Conservation (phyloP, 345 rosid species). For the Rubroshorea leprosula region DNA sequence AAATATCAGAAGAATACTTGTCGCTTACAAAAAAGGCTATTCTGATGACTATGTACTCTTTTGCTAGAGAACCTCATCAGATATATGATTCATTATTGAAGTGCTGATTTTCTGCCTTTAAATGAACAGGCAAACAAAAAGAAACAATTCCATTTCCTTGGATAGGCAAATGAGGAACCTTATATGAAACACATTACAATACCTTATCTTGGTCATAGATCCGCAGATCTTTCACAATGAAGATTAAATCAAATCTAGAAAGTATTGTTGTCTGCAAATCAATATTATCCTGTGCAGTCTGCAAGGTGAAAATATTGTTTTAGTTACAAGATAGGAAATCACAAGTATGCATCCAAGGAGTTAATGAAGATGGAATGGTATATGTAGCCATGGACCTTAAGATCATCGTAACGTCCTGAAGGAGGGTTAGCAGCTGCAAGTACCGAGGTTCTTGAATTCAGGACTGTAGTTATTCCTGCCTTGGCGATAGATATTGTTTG, state of each 20-base stretch:
- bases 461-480: constrained; percentile 97
- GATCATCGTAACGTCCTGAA: constrained; percentile 97
- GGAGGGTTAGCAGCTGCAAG: constrained; percentile 99
- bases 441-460: constrained; percentile 93
- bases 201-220: constrained; percentile 88
- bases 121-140: neutral
- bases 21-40: too few relatives aligned
- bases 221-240: constrained; percentile 88
- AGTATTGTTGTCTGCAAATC: constrained; percentile 95
- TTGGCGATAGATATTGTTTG: constrained; percentile 98
- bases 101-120: neutral
- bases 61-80: too few relatives aligned
- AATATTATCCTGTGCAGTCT: constrained; percentile 93
- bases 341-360: constrained; percentile 6
- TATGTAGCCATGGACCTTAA: constrained; percentile 48
- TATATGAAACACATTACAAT: constrained; percentile 8
- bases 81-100: too few relatives aligned
- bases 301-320: constrained; percentile 24
- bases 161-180: neutral
- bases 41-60: too few relatives aligned
- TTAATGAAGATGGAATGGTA: constrained; percentile 1
- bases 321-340: constrained; percentile 7
- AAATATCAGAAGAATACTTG: too few relatives aligned
- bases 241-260: constrained; percentile 92
- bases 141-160: neutral